Conservation (phyloP, 768 basidiomycete genomes). For the Coprinellus micaceus region DNA sequence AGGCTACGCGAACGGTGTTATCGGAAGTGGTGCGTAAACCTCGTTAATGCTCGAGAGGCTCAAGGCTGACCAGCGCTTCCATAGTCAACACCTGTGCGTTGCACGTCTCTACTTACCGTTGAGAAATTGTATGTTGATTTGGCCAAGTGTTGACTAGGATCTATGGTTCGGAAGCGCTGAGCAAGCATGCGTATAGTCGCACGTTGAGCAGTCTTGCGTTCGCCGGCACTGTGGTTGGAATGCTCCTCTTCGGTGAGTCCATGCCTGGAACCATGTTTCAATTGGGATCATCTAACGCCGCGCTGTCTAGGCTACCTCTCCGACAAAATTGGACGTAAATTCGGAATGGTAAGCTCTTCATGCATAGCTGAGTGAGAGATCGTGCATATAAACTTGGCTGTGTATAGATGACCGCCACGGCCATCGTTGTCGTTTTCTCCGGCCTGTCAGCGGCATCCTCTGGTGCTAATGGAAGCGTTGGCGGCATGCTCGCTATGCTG, state of each 20-base stretch:
- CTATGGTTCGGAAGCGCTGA: slow-evolving; percentile 57
- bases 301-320: slow-evolving; percentile 55
- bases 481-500: slow-evolving; percentile 74
- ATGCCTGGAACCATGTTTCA: background rate
- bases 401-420: slow-evolving; percentile 71
- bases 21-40: slow-evolving; percentile 60
- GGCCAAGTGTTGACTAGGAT: slow-evolving; percentile 61
- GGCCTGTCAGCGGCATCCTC: slow-evolving; percentile 77
- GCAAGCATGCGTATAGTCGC: slow-evolving; percentile 53
- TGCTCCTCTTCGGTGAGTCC: slow-evolving; percentile 63
- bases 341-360: slow-evolving; percentile 63
- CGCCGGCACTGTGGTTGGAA: slow-evolving; percentile 84
- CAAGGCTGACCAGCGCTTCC: slow-evolving; percentile 1
- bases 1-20: slow-evolving; percentile 82
- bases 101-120: background rate
- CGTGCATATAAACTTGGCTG: no score
- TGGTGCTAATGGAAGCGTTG: slow-evolving; percentile 69
- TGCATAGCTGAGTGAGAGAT: background rate
- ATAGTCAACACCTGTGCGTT: slow-evolving; percentile 66
- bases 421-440: slow-evolving; percentile 82
- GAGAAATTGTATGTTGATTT: background rate
- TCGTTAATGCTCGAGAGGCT: slow-evolving; percentile 5
- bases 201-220: slow-evolving; percentile 71
- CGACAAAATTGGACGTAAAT: slow-evolving; percentile 84
- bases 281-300: background rate